Percentiles rank a stretch among this genome's conserved stretches.
phyloP scores from a whole-genome alignment of 495 filamentous ascomycete genomes.

The Aspergillus nidulans region DNA sequence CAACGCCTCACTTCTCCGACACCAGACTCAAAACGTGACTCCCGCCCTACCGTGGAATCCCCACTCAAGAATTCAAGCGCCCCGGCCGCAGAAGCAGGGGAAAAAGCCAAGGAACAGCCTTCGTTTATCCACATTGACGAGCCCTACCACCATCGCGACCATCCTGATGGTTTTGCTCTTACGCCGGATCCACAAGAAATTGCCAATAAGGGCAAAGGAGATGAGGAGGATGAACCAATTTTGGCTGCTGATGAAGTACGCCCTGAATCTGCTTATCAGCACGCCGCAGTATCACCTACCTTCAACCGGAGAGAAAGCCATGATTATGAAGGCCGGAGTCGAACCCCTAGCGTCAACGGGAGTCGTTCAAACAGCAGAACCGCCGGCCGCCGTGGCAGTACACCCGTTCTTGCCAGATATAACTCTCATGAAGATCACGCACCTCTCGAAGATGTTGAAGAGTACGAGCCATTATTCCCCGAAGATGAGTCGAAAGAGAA shows the following conservation, averaged over 20 bases:
- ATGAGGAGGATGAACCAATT: slow-evolving; percentile 66
- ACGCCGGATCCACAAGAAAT: slow-evolving; percentile 37
- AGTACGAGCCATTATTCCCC: slow-evolving; percentile 92
- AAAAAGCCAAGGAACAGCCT: slow-evolving; percentile 27
- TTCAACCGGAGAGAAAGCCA: slow-evolving; percentile 55
- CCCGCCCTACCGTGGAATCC: slow-evolving; percentile 51
- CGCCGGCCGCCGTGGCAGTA: slow-evolving; percentile 53
- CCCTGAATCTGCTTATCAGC: slow-evolving; percentile 65
- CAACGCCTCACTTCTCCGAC: slow-evolving; percentile 64
- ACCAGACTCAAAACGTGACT: slow-evolving; percentile 41
- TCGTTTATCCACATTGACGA: slow-evolving; percentile 75
- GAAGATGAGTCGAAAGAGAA: slow-evolving; percentile 68
- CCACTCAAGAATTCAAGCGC: slow-evolving; percentile 53
- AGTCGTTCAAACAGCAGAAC: slow-evolving; percentile 74
- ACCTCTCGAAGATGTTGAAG: slow-evolving; percentile 83
- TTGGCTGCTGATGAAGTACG: slow-evolving; percentile 87
- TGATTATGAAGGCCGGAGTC: slow-evolving; percentile 51
- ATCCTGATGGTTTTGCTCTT: slow-evolving; percentile 54
- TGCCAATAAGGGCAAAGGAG: slow-evolving; percentile 37
- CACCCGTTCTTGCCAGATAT: slow-evolving; percentile 43
- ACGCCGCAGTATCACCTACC: slow-evolving; percentile 70
- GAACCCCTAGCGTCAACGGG: slow-evolving; percentile 49
- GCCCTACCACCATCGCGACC: slow-evolving; percentile 57
- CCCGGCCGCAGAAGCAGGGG: slow-evolving; percentile 32
- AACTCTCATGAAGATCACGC: slow-evolving; percentile 56